Evolutionary conservation across 73 alveolate species (phyloP).

Genomic region (Paramecium sonneborni): DNA sequence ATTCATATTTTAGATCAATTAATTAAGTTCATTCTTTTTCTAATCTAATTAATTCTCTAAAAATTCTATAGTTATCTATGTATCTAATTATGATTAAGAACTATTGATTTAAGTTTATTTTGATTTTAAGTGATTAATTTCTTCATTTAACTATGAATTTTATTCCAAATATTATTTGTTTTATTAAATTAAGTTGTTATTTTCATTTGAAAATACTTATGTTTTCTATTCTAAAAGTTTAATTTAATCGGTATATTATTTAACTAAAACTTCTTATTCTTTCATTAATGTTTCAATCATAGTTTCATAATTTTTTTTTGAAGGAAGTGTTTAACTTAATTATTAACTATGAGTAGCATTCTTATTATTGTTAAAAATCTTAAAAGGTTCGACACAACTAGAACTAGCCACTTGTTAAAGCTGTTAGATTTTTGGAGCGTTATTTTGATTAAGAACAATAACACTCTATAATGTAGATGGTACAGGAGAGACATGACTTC

Average conservation of each 20-base stretch:
- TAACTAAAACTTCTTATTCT: neutral
- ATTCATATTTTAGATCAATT: neutral
- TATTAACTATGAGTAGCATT: neutral
- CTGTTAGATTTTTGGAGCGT: neutral
- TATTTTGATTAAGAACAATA: neutral
- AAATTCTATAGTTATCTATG: neutral
- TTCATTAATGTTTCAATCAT: neutral
- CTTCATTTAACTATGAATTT: neutral
- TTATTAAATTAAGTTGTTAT: neutral
- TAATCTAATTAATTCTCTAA: neutral
- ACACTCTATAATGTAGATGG: neutral
- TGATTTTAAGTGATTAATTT: neutral
- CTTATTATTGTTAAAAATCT: neutral
- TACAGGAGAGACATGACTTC: neutral
- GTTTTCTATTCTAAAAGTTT: neutral
- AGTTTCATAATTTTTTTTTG: neutral
- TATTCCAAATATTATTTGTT: neutral
- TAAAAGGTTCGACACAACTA: neutral
- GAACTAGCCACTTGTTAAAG: neutral
- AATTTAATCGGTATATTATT: neutral
- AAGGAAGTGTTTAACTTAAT: neutral
- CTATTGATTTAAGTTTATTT: neutral
- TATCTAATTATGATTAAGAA: neutral
- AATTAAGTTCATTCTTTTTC: neutral
- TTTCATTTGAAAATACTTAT: neutral